Evolutionary conservation across 768 basidiomycete genomes (phyloP).

Genomic region (Suillus variegatus): DNA sequence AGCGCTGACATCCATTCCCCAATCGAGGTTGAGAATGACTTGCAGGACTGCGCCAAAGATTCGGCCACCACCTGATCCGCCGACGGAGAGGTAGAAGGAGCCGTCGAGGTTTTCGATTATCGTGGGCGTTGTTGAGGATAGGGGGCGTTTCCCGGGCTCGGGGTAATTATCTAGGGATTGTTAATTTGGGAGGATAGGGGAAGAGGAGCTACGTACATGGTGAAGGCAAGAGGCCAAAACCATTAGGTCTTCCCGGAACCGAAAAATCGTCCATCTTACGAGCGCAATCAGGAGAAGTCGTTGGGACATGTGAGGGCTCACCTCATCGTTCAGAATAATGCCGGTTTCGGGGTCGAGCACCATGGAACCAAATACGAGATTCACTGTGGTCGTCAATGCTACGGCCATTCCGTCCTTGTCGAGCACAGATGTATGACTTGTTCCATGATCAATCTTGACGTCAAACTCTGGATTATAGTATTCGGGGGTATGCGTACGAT

Average conservation of each 20-base stretch:
- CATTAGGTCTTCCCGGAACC: slow-evolving; percentile 79
- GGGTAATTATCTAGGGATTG: slow-evolving; percentile 77
- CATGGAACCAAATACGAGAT: slow-evolving; percentile 84
- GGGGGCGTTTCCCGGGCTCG: slow-evolving; percentile 81
- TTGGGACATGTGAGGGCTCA: slow-evolving; percentile 22
- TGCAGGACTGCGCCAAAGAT: slow-evolving; percentile 85
- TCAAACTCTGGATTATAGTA: slow-evolving; percentile 89
- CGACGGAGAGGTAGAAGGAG: slow-evolving; percentile 69
- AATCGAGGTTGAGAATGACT: slow-evolving; percentile 69
- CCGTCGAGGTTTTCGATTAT: slow-evolving; percentile 81
- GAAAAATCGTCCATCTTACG: slow-evolving; percentile 90
- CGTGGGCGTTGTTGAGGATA: slow-evolving; percentile 82
- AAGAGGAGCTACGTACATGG: slow-evolving; percentile 53
- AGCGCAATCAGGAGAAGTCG: background rate
- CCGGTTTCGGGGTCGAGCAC: slow-evolving; percentile 89
- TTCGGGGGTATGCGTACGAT: slow-evolving; percentile 73
- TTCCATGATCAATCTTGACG: slow-evolving; percentile 81
- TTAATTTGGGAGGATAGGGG: slow-evolving; percentile 2
- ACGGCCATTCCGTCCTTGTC: slow-evolving; percentile 89
- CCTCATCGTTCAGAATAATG: slow-evolving; percentile 88
- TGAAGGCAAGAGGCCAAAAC: slow-evolving; percentile 79
- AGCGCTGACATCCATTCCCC: slow-evolving; percentile 75
- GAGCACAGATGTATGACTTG: slow-evolving; percentile 86
- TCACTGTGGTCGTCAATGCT: slow-evolving; percentile 85
- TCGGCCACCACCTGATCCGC: slow-evolving; percentile 85